These are phyloP conservation scores for Suillus discolor DNA, from an alignment of 768 basidiomycete species.

Conservation along the genomic window DNA sequence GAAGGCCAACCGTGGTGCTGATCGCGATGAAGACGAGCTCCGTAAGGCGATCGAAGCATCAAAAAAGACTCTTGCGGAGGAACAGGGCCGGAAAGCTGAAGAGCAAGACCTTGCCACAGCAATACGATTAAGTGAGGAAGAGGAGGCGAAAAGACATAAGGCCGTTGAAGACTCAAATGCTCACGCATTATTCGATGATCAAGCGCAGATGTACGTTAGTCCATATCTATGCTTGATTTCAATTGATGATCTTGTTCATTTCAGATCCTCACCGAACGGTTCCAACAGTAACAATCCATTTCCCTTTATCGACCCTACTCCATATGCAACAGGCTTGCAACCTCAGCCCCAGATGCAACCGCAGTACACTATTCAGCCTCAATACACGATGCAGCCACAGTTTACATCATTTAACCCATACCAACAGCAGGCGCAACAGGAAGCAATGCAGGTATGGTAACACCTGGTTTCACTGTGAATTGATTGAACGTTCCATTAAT, in stretches of 20 bases:
- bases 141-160: constrained; percentile 76
- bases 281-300: constrained; percentile 51
- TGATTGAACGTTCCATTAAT: background rate
- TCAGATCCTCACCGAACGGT: constrained; percentile 36
- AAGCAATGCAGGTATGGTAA: constrained; percentile 63
- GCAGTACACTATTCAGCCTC: constrained; percentile 80
- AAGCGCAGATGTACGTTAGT: constrained; percentile 68
- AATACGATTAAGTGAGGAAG: constrained; percentile 85
- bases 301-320: constrained; percentile 61
- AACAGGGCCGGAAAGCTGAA: constrained; percentile 63
- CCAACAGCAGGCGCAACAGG: constrained; percentile 90
- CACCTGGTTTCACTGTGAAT: background rate
- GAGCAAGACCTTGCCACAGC: constrained; percentile 87
- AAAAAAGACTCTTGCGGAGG: constrained; percentile 70
- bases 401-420: constrained; percentile 94
- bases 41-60: constrained; percentile 87
- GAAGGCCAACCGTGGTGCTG: constrained; percentile 22
- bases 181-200: constrained; percentile 82
- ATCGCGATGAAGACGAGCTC: constrained; percentile 82
- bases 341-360: constrained; percentile 60
- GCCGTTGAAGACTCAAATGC: constrained; percentile 76
- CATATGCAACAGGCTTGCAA: constrained; percentile 58
- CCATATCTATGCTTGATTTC: constrained; percentile 9
- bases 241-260: constrained; percentile 11
- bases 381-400: constrained; percentile 75